Evolutionary conservation across 2,329 filamentous ascomycete genomes (phyloP).

Genomic region (Ophiostoma ulmi): DNA sequence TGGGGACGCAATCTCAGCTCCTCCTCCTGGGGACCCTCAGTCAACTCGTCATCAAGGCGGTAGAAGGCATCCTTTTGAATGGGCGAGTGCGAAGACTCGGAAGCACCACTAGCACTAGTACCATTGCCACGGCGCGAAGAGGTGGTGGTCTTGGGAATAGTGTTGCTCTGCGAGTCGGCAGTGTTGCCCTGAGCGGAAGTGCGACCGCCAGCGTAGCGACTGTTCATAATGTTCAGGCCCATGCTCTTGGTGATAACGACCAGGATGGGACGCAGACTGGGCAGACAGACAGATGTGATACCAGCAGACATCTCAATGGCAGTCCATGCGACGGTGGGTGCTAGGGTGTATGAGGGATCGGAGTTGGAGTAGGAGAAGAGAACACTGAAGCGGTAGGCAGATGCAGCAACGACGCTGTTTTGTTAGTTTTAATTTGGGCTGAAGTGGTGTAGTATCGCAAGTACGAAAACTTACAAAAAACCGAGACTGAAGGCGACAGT

Average conservation of each 20-base stretch:
- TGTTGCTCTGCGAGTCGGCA: background rate
- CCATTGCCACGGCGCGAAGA: background rate
- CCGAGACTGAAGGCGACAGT: conserved; percentile 12
- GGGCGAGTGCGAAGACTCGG: conserved; percentile 1
- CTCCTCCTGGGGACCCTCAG: background rate
- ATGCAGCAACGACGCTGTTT: conserved; percentile 6
- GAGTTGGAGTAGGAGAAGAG: conserved; percentile 9
- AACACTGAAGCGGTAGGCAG: conserved; percentile 4
- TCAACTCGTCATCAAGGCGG: conserved; percentile 13
- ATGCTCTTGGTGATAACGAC: background rate
- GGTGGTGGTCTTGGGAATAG: background rate
- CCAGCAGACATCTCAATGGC: conserved; percentile 15
- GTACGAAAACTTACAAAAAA: background rate
- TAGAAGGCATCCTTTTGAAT: conserved; percentile 12
- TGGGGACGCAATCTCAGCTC: conserved; percentile 8
- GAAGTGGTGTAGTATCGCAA: background rate
- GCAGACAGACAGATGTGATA: conserved; percentile 11
- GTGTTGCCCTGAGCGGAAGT: background rate
- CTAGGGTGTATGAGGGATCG: conserved; percentile 8
- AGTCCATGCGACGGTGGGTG: conserved; percentile 9
- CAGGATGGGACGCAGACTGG: background rate
- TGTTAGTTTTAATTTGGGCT: background rate
- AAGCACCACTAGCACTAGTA: background rate
- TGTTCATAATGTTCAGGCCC: background rate
- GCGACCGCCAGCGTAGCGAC: background rate